Evolutionary conservation across 345 rosid species (phyloP).

Genomic region (Bretschneidera sinensis): DNA sequence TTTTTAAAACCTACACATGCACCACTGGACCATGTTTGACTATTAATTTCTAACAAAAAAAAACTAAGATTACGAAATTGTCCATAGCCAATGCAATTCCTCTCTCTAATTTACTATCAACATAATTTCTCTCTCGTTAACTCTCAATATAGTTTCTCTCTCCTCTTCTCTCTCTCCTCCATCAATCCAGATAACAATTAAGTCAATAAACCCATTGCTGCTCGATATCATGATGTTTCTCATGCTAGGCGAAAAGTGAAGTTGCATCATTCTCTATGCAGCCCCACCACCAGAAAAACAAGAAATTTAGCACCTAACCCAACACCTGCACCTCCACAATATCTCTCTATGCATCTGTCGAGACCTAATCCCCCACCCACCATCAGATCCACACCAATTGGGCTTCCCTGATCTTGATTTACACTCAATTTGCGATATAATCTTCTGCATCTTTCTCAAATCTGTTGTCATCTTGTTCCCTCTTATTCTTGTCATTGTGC

Average conservation of each 20-base stretch:
- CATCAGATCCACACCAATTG: slow-evolving; percentile 69
- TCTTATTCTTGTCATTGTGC: slow-evolving; percentile 8
- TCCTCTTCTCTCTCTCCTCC: too few species aligned
- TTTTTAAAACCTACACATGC: too few species aligned
- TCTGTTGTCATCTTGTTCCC: slow-evolving; percentile 11
- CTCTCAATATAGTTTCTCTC: too few species aligned
- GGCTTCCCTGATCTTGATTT: slow-evolving; percentile 26
- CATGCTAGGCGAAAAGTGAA: slow-evolving; percentile 99
- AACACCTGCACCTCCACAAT: slow-evolving; percentile 21
- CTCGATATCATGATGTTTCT: slow-evolving; percentile 99
- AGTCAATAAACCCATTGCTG: slow-evolving; percentile 98
- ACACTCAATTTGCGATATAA: slow-evolving; percentile 20
- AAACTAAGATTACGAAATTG: too few species aligned
- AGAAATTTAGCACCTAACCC: slow-evolving; percentile 1
- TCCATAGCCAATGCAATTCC: too few species aligned
- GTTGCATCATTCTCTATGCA: slow-evolving; percentile 95
- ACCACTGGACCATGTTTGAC: too few species aligned
- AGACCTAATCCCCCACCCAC: slow-evolving; percentile 44
- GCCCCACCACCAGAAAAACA: slow-evolving; percentile 43
- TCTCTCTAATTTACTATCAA: too few species aligned
- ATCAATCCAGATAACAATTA: too few species aligned
- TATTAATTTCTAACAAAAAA: too few species aligned
- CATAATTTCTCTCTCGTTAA: too few species aligned
- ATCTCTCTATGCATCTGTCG: slow-evolving; percentile 20
- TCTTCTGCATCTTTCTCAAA: slow-evolving; percentile 23